Percentiles rank a stretch among this genome's conserved stretches.
Evolutionary conservation across 2,329 filamentous ascomycete genomes (phyloP).

Genomic region (Ophiostoma piceae): DNA sequence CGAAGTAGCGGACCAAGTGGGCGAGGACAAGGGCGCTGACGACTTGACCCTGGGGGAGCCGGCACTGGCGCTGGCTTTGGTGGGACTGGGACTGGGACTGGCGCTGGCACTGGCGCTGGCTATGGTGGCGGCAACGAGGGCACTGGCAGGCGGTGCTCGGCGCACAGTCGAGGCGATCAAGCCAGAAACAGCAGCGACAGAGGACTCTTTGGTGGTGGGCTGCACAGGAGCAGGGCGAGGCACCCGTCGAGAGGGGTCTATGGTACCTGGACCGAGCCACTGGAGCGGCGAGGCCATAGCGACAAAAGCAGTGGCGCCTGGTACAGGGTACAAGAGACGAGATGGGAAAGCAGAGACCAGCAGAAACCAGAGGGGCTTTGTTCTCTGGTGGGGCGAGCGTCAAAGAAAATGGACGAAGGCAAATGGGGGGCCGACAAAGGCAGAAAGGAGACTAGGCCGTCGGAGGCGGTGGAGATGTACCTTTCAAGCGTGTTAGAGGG

Average conservation of each 20-base stretch:
- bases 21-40: slow-evolving; percentile 8
- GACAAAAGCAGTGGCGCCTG: slow-evolving; percentile 7
- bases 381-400: slow-evolving; percentile 23
- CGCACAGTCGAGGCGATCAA: background rate
- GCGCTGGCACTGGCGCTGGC: background rate
- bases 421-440: slow-evolving; percentile 11
- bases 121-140: background rate
- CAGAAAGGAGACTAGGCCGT: slow-evolving; percentile 15
- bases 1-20: background rate
- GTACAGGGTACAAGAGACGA: slow-evolving; percentile 5
- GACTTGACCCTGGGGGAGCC: background rate
- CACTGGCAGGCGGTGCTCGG: background rate
- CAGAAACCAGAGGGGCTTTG: background rate
- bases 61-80: background rate
- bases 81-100: background rate
- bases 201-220: slow-evolving; percentile 14
- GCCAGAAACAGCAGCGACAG: background rate
- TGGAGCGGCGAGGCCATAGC: slow-evolving; percentile 9
- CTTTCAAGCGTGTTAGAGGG: slow-evolving; percentile 13
- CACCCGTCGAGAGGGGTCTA: slow-evolving; percentile 23
- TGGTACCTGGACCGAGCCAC: slow-evolving; percentile 27
- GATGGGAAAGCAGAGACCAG: too few species aligned
- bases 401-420: slow-evolving; percentile 20
- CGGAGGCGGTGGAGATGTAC: slow-evolving; percentile 11
- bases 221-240: slow-evolving; percentile 14